Evolutionary conservation across 352 stramenopile genomes (phyloP).

Genomic region (Aphanomyces astaci): DNA sequence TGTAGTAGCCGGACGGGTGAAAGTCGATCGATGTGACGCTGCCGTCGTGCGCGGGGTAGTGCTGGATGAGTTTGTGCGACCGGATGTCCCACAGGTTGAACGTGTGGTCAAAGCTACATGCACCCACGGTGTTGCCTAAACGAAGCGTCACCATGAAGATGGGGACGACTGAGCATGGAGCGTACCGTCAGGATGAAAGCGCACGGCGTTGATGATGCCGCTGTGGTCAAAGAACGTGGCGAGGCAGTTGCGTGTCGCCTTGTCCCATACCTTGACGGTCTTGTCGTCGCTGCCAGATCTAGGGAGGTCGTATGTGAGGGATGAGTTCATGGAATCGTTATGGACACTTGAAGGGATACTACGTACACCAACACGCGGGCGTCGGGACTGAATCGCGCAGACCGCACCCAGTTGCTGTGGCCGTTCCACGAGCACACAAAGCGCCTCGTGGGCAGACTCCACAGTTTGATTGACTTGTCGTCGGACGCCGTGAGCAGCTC

Average conservation of each 20-base stretch:
- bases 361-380: constrained; percentile 38
- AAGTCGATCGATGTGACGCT: constrained; percentile 78
- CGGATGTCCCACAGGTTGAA: constrained; percentile 84
- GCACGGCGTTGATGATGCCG: constrained; percentile 69
- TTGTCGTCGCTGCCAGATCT: constrained; percentile 86
- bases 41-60: constrained; percentile 86
- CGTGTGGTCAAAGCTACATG: constrained; percentile 57
- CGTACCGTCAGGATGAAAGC: constrained; percentile 79
- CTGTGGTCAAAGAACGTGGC: constrained; percentile 85
- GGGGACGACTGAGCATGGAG: constrained; percentile 10
- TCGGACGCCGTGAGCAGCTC: constrained; percentile 86
- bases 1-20: constrained; percentile 85
- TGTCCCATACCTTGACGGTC: constrained; percentile 88
- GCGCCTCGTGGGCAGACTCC: constrained; percentile 63
- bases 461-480: constrained; percentile 91
- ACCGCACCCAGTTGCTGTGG: constrained; percentile 90
- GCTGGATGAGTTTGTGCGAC: constrained; percentile 76
- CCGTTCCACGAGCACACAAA: constrained; percentile 85
- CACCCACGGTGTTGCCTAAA: constrained; percentile 32
- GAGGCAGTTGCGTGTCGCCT: constrained; percentile 58
- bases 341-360: too few species aligned
- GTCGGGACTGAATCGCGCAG: constrained; percentile 72
- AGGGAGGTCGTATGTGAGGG: not conserved
- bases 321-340: not conserved
- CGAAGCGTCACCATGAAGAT: not conserved